Evolutionary conservation across 1,284 basidiomycete species (phyloP).

Genomic region (Phellinidium pouzarii): DNA sequence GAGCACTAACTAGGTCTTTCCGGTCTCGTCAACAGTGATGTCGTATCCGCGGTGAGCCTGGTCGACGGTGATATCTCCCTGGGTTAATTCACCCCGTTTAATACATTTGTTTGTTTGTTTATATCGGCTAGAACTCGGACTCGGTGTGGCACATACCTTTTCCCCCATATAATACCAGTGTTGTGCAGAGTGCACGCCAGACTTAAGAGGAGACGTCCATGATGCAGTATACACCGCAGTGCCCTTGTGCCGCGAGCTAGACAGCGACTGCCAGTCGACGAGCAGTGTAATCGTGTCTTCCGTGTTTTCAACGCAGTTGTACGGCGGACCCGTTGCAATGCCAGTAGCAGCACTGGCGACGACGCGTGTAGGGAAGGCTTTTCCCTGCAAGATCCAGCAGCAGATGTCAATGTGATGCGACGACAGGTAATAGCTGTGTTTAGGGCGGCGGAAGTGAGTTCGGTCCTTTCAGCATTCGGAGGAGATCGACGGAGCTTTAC

Average conservation of each 20-base stretch:
- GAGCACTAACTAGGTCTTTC: conserved; percentile 56
- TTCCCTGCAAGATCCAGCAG: conserved; percentile 86
- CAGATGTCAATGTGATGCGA: conserved; percentile 91
- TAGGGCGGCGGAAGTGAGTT: conserved; percentile 2
- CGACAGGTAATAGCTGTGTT: conserved; percentile 80
- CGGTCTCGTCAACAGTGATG: conserved; percentile 75
- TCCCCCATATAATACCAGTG: conserved; percentile 94
- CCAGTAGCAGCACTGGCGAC: conserved; percentile 84
- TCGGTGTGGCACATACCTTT: conserved; percentile 45
- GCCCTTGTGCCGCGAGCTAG: conserved; percentile 63
- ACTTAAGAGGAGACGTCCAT: conserved; percentile 77
- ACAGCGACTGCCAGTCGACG: conserved; percentile 84
- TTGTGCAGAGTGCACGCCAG: conserved; percentile 80
- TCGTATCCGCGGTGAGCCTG: conserved; percentile 92
- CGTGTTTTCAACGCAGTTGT: conserved; percentile 77
- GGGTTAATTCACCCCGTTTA: conserved; percentile 17
- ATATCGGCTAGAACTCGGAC: conserved; percentile 5
- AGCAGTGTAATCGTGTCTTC: conserved; percentile 94
- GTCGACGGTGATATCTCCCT: conserved; percentile 88
- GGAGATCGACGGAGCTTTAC: conserved; percentile 27
- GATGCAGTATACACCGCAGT: conserved; percentile 88
- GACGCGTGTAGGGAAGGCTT: conserved; percentile 73
- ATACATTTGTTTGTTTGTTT: too few species aligned
- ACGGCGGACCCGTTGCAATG: conserved; percentile 81
- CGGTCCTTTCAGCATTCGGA: not conserved